These are phyloP conservation scores for Pelargonium fulgidum DNA, from an alignment of 441 rosid genomes.

Conservation along the genomic window DNA sequence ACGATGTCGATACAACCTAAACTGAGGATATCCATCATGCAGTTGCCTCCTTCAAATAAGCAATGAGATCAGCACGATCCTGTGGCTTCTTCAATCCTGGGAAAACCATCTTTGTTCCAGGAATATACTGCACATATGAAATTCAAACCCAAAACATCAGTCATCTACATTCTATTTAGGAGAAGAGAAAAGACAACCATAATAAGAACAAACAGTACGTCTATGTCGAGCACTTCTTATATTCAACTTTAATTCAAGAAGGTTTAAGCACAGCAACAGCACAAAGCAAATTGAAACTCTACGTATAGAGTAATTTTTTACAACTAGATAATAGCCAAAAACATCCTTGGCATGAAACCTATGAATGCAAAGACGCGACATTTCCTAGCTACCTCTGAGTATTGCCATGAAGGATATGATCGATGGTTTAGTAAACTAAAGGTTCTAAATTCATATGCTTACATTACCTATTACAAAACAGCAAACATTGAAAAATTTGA, in stretches of 20 bases:
- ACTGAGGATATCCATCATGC: constrained; percentile 4
- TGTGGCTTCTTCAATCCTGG: constrained; percentile 26
- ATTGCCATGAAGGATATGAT: background rate
- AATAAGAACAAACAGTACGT: too few species aligned
- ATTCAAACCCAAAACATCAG: background rate
- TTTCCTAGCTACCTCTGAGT: background rate
- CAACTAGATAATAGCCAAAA: too few species aligned
- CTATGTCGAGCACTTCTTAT: too few species aligned
- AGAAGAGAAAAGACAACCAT: too few species aligned
- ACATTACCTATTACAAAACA: too few species aligned
- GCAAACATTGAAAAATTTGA: too few species aligned
- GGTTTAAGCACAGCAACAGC: too few species aligned
- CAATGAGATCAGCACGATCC: constrained; percentile 21
- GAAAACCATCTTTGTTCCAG: constrained; percentile 26
- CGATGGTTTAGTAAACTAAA: background rate
- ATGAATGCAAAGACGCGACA: background rate
- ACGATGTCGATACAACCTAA: background rate
- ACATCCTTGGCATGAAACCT: too few species aligned
- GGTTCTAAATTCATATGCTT: too few species aligned
- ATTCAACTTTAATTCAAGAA: too few species aligned
- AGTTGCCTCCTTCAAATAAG: constrained; percentile 20
- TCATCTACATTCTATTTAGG: background rate
- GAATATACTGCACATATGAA: constrained; percentile 20
- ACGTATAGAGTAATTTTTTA: too few species aligned
- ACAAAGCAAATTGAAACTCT: too few species aligned